Evolutionary conservation across 805 yeast species (phyloP).

Genomic region (Wickerhamiella lipophila): DNA sequence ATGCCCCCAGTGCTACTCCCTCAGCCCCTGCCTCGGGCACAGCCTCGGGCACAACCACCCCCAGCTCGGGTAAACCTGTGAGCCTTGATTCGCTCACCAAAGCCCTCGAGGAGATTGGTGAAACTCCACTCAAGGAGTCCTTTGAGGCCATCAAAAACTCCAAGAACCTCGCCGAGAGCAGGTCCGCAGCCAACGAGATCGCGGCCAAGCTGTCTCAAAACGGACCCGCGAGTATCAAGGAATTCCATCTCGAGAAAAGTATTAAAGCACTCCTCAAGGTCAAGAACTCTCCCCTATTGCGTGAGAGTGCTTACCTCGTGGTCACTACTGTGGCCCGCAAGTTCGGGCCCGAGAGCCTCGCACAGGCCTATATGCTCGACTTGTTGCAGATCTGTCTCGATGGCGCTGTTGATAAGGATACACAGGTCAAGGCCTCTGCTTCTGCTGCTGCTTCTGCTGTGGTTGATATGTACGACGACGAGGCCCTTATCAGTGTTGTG

Average conservation of each 20-base stretch:
- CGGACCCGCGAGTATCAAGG: constrained; percentile 39
- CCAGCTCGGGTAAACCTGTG: constrained; percentile 50
- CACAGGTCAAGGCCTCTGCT: constrained; percentile 75
- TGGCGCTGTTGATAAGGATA: constrained; percentile 74
- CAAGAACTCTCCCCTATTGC: constrained; percentile 57
- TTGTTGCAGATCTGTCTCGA: constrained; percentile 56
- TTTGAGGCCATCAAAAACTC: constrained; percentile 42
- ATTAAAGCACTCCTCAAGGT: constrained; percentile 55
- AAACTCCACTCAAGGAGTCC: constrained; percentile 53
- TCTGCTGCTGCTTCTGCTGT: constrained; percentile 61
- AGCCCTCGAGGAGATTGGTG: constrained; percentile 53
- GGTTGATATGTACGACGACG: constrained; percentile 57
- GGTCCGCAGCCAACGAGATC: constrained; percentile 41
- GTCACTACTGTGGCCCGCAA: constrained; percentile 45
- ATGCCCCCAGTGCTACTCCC: constrained; percentile 4
- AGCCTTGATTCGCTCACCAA: constrained; percentile 52
- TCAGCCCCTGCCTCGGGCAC: constrained; percentile 22
- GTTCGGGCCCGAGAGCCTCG: constrained; percentile 51
- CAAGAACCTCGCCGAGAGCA: constrained; percentile 41
- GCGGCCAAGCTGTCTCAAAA: constrained; percentile 36
- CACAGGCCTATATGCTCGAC: constrained; percentile 59
- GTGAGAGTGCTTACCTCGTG: constrained; percentile 64
- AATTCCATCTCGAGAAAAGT: constrained; percentile 55
- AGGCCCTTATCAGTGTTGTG: constrained; percentile 62
- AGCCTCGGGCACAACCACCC: constrained; percentile 24